Conservation (phyloP, 495 filamentous ascomycete genomes). For the Lasiosphaeria miniovina region DNA sequence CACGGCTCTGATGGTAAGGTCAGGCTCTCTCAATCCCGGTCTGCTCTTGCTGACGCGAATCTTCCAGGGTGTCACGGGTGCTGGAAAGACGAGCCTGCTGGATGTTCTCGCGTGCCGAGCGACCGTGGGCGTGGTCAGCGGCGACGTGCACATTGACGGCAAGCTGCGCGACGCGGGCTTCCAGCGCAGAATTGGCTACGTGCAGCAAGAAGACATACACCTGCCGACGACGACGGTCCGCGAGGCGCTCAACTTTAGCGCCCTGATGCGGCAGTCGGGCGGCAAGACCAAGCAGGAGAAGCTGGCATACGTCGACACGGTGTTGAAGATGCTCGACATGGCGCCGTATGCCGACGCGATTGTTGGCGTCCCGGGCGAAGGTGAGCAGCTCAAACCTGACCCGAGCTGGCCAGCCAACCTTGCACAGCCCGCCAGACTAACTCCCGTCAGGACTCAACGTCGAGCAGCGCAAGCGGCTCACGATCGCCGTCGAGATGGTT, state of each 20-base stretch:
- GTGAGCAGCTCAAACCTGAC: not conserved
- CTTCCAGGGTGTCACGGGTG: conserved; percentile 64
- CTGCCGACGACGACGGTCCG: conserved; percentile 74
- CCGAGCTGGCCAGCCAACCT: no score
- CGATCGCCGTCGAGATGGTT: conserved; percentile 87
- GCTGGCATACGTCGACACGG: conserved; percentile 73
- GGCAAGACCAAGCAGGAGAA: conserved; percentile 62
- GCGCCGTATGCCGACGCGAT: conserved; percentile 73
- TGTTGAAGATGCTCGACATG: conserved; percentile 79
- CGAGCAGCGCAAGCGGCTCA: conserved; percentile 59
- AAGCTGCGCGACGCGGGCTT: conserved; percentile 61
- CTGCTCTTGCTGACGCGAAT: conserved; percentile 47
- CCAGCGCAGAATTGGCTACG: conserved; percentile 74
- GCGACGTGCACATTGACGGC: conserved; percentile 72
- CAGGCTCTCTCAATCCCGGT: conserved; percentile 45
- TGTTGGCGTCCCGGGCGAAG: conserved; percentile 72
- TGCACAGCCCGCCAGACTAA: conserved; percentile 26
- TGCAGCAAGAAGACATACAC: conserved; percentile 79
- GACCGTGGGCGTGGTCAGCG: conserved; percentile 64
- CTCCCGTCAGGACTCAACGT: conserved; percentile 26
- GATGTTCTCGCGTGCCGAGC: conserved; percentile 67
- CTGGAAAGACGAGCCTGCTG: conserved; percentile 66
- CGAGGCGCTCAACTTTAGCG: conserved; percentile 75
- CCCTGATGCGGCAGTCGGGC: conserved; percentile 62
- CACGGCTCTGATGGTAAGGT: conserved; percentile 64